phyloP scores from a whole-genome alignment of 2,329 filamentous ascomycete genomes.

The Fonsecaea nubica region DNA sequence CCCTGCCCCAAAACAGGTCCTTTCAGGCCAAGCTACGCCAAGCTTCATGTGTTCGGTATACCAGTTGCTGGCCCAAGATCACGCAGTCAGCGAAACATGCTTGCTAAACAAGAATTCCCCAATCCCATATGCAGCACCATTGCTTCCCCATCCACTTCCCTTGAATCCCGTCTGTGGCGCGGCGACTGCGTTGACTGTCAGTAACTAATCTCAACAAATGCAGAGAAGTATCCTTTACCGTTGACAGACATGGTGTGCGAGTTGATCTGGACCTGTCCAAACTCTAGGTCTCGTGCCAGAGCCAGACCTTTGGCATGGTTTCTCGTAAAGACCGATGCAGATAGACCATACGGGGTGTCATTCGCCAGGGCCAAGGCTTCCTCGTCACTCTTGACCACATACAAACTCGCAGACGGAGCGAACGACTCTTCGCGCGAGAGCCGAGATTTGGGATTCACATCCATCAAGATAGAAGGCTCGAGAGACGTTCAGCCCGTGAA shows the following conservation, averaged over 20 bases:
- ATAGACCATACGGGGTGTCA: slow-evolving; percentile 77
- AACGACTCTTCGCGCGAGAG: slow-evolving; percentile 95
- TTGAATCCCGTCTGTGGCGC: slow-evolving; percentile 15
- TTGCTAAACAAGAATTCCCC: slow-evolving; percentile 19
- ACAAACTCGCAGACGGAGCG: slow-evolving; percentile 84
- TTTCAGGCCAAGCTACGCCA: too few relatives aligned
- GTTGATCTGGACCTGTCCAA: slow-evolving; percentile 29
- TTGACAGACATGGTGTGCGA: slow-evolving; percentile 17
- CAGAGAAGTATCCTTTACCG: not conserved
- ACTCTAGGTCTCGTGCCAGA: slow-evolving; percentile 22
- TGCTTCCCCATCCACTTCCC: slow-evolving; percentile 18
- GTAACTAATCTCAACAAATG: not conserved
- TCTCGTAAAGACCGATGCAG: slow-evolving; percentile 23
- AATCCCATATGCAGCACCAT: slow-evolving; percentile 4
- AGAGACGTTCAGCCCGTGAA: slow-evolving; percentile 76
- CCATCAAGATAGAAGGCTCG: slow-evolving; percentile 77
- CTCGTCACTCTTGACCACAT: slow-evolving; percentile 78
- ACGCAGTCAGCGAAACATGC: slow-evolving; percentile 13
- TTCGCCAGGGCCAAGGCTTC: slow-evolving; percentile 87
- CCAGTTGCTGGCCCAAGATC: not conserved
- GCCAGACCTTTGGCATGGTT: slow-evolving; percentile 11
- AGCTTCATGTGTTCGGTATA: too few relatives aligned
- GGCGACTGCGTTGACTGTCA: not conserved
- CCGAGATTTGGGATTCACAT: slow-evolving; percentile 77
- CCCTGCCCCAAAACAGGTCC: too few relatives aligned